Evolutionary conservation across 2,329 filamentous ascomycete species (phyloP).

Genomic region (Penicillium frequentans): DNA sequence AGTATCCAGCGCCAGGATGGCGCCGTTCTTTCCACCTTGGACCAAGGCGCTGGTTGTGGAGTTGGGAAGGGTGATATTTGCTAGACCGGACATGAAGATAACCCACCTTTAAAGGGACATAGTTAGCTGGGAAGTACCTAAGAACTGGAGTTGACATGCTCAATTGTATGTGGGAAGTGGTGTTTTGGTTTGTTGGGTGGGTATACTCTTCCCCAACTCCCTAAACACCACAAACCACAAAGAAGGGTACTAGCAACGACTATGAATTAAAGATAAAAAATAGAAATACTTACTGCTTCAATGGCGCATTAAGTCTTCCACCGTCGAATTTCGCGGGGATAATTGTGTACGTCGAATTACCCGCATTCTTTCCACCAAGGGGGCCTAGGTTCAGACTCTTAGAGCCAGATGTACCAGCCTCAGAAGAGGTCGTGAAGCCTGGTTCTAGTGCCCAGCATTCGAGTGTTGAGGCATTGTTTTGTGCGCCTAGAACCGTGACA

Average conservation of each 20-base stretch:
- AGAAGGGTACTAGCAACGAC: not conserved
- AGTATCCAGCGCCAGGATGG: conserved; percentile 47
- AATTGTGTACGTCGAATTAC: conserved; percentile 38
- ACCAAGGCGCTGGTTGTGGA: conserved; percentile 39
- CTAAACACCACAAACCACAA: not conserved
- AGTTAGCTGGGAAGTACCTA: not conserved
- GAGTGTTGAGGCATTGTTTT: conserved; percentile 41
- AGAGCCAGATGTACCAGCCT: conserved; percentile 36
- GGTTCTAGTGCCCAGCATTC: conserved; percentile 49
- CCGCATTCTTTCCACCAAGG: conserved; percentile 13
- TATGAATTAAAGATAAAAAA: too few species aligned
- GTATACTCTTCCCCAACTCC: not conserved
- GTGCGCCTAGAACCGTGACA: conserved; percentile 43
- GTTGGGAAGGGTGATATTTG: conserved; percentile 45
- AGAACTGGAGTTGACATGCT: not conserved
- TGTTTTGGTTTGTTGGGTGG: not conserved
- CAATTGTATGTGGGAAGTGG: not conserved
- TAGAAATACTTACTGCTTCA: conserved; percentile 38
- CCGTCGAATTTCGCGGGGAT: conserved; percentile 41
- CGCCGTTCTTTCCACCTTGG: conserved; percentile 42
- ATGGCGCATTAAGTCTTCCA: conserved; percentile 45
- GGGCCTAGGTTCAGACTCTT: conserved; percentile 33
- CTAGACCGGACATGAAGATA: conserved; percentile 42
- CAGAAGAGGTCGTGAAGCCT: conserved; percentile 33
- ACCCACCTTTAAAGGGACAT: conserved; percentile 26